Base-by-base conservation (phyloP, 2,329 filamentous ascomycete genomes). In the Hypoxylon rubiginosum region DNA sequence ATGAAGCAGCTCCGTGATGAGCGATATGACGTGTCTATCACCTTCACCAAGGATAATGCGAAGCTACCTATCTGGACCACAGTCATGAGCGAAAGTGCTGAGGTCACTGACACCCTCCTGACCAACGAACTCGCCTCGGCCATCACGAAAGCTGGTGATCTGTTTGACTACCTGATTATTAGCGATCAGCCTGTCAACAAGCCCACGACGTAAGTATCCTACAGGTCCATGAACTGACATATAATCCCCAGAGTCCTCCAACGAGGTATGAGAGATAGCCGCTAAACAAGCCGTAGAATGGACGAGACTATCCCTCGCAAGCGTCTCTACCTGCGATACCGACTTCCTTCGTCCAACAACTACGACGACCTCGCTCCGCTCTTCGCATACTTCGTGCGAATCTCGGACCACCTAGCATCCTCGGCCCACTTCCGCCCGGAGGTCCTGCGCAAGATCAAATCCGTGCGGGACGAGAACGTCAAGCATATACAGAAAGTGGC, bases 61-160 rank as follows among this genome's bases (percentile, higher is more conserved):
- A 97, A 97, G 84, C 88, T 99, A 34, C 95, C 96, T 34, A 82
- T 86, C 69, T 99, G 94, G 94, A 85, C 91, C 59, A 97, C 93
- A 11, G 89, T 97, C 76, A 98, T 99, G 96, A 97, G 90, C 76
- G 96, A 99, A 85, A 97, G 91, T 80, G 94, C 94, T 63, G 96
- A 98, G 82, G 91, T 99, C 73, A 97, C 94, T 11, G 92, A 97
- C 49, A 84, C 89, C 6, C 83, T 99, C 71, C 86, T 99, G 54
- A 97, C 93, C 3, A 86, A 91, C n/a, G 95, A 98, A 74, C 86
- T 99, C 39, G 87, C 93, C 79, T 88, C 91, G 75, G 94, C 92
- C 15, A 85, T 97, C 70, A 87, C 91, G 74, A 82, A 90, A 56
- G 93, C 93, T 4, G 95, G 95, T 30, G 91, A 95, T 66, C 80